Evolutionary conservation across 2,329 filamentous ascomycete species (phyloP).

Genomic region (Penicillium sp.): DNA sequence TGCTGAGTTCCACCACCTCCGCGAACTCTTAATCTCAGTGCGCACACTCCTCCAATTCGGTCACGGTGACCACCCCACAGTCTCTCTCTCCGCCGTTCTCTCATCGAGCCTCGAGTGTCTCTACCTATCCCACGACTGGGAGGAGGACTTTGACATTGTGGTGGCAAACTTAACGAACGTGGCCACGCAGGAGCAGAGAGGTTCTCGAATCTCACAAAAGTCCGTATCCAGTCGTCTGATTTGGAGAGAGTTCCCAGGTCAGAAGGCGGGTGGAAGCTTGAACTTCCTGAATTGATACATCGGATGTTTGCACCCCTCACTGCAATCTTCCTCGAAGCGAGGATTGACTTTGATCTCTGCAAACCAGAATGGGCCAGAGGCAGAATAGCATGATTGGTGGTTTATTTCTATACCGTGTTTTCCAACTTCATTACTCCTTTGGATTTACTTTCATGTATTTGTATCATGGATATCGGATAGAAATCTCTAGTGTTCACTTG

Average conservation of each 20-base stretch:
- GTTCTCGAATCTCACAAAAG: not conserved
- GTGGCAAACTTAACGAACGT: not conserved
- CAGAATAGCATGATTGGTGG: not conserved
- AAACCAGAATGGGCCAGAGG: not conserved
- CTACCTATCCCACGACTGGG: not conserved
- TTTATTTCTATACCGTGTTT: not conserved
- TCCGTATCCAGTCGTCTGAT: not conserved
- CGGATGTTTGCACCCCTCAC: not conserved
- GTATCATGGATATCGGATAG: no score
- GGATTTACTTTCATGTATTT: no score
- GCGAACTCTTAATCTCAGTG: conserved; percentile 1
- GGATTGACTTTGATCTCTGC: not conserved
- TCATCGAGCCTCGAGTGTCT: conserved; percentile 3
- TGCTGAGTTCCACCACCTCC: conserved; percentile 2
- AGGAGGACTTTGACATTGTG: not conserved
- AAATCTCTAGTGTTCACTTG: no score
- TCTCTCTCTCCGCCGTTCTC: not conserved
- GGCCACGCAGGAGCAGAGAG: not conserved
- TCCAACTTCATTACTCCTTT: no score
- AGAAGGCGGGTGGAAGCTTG: not conserved
- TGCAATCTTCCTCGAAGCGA: not conserved
- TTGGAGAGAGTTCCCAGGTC: not conserved
- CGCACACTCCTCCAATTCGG: not conserved
- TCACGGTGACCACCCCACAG: not conserved
- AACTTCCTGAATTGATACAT: not conserved